Evolutionary conservation across 805 yeast genomes (phyloP).

Genomic region (Kuraishia ogatae): DNA sequence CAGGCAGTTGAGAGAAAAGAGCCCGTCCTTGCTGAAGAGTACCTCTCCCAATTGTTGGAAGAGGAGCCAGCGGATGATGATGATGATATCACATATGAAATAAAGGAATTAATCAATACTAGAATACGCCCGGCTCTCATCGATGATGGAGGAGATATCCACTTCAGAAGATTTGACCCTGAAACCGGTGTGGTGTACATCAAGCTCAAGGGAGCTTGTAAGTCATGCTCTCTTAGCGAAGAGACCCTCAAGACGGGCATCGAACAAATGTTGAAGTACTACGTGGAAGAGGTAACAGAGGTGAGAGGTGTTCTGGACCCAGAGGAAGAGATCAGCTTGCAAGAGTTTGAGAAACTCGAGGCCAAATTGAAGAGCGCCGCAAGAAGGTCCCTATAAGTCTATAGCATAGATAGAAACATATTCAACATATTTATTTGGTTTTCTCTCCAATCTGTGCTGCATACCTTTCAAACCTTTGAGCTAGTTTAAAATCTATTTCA

Average conservation of each 20-base stretch:
- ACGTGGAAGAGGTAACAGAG: slow-evolving; percentile 56
- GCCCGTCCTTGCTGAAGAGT: slow-evolving; percentile 11
- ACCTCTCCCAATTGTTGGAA: slow-evolving; percentile 14
- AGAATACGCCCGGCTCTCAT: slow-evolving; percentile 67
- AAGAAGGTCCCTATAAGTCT: background rate
- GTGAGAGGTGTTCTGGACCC: slow-evolving; percentile 35
- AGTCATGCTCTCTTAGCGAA: slow-evolving; percentile 61
- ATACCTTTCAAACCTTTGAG: slow-evolving; percentile 35
- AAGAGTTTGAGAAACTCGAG: slow-evolving; percentile 82
- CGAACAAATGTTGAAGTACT: slow-evolving; percentile 62
- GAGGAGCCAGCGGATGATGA: slow-evolving; percentile 43
- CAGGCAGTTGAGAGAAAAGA: slow-evolving; percentile 14
- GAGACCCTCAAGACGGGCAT: slow-evolving; percentile 63
- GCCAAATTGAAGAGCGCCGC: slow-evolving; percentile 29
- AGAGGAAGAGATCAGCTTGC: slow-evolving; percentile 51
- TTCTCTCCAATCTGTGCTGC: slow-evolving; percentile 1
- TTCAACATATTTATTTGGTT: slow-evolving; percentile 1
- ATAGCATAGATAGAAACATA: background rate
- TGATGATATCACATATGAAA: slow-evolving; percentile 58
- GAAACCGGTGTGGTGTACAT: slow-evolving; percentile 49
- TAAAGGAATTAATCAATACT: slow-evolving; percentile 61
- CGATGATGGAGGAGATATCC: slow-evolving; percentile 72
- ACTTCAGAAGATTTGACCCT: slow-evolving; percentile 51
- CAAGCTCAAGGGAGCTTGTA: slow-evolving; percentile 60
- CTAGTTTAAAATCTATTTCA: slow-evolving; percentile 51